Conservation (phyloP, 345 rosid species). For the Cardamine resedifolia region DNA sequence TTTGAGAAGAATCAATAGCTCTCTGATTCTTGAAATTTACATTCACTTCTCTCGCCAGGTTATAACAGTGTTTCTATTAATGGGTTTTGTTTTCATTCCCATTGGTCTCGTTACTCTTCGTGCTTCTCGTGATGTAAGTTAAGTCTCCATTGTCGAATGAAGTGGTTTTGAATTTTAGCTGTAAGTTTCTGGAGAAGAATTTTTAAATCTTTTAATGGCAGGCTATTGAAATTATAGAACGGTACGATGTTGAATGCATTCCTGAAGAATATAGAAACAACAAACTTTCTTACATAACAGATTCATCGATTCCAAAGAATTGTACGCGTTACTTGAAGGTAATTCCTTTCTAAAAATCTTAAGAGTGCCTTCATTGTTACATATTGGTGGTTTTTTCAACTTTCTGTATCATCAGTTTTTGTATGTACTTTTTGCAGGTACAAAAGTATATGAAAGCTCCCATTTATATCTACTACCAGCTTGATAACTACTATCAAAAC, state of each 20-base stretch:
- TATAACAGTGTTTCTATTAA: constrained; percentile 50
- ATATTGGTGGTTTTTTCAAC: not conserved
- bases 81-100: constrained; percentile 62
- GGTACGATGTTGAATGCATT: constrained; percentile 69
- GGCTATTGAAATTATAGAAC: constrained; percentile 72
- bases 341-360: not conserved
- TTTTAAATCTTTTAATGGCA: constrained; percentile 33
- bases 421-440: constrained; percentile 47
- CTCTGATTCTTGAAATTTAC: constrained; percentile 7
- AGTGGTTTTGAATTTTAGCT: not conserved
- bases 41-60: constrained; percentile 43
- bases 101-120: constrained; percentile 62
- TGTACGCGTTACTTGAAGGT: constrained; percentile 70
- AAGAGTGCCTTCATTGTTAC: constrained; percentile 4
- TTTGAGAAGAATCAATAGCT: not conserved
- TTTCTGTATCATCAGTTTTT: not conserved
- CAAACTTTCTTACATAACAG: constrained; percentile 58
- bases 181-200: not conserved
- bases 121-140: constrained; percentile 68
- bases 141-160: constrained; percentile 24
- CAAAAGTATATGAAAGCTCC: constrained; percentile 85
- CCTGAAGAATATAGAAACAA: constrained; percentile 56
- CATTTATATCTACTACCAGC: constrained; percentile 73
- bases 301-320: constrained; percentile 58
- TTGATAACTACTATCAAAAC: constrained; percentile 85